Percentiles rank a stretch among this genome's conserved stretches.
phyloP scores from a whole-genome alignment of 768 basidiomycete species.

The Agaricus blazei region DNA sequence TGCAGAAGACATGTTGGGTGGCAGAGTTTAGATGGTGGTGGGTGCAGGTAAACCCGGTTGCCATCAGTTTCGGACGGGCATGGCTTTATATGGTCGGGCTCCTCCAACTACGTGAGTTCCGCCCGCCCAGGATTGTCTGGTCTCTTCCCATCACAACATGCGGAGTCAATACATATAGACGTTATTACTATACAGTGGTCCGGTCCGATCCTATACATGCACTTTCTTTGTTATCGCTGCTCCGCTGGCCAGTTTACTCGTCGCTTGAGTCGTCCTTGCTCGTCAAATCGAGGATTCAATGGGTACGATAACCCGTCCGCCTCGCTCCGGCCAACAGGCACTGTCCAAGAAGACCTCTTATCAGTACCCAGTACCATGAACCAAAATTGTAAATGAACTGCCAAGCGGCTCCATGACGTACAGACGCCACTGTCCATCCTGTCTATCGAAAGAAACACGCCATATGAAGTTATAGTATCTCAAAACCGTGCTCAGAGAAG shows the following conservation, averaged over 20 bases:
- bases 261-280: slow-evolving; percentile 59
- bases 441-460: neutral
- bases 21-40: neutral
- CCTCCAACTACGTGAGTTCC: slow-evolving; percentile 9
- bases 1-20: slow-evolving; percentile 8
- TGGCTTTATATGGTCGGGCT: slow-evolving; percentile 1
- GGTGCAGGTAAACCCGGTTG: neutral
- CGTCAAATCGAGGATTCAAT: slow-evolving; percentile 70
- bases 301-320: slow-evolving; percentile 61
- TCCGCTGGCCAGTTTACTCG: slow-evolving; percentile 68
- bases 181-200: neutral
- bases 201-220: neutral
- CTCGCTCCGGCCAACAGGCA: slow-evolving; percentile 44
- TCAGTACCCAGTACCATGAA: slow-evolving; percentile 1
- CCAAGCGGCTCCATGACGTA: slow-evolving; percentile 1
- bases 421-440: neutral
- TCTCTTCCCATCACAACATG: neutral
- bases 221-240: slow-evolving; percentile 40
- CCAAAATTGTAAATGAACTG: neutral
- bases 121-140: slow-evolving; percentile 13
- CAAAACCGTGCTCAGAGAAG: neutral
- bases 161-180: slow-evolving; percentile 2
- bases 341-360: slow-evolving; percentile 37
- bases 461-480: neutral
- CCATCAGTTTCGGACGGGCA: slow-evolving; percentile 5